Evolutionary conservation across 768 basidiomycete genomes (phyloP).

Genomic region (Vararia minispora): DNA sequence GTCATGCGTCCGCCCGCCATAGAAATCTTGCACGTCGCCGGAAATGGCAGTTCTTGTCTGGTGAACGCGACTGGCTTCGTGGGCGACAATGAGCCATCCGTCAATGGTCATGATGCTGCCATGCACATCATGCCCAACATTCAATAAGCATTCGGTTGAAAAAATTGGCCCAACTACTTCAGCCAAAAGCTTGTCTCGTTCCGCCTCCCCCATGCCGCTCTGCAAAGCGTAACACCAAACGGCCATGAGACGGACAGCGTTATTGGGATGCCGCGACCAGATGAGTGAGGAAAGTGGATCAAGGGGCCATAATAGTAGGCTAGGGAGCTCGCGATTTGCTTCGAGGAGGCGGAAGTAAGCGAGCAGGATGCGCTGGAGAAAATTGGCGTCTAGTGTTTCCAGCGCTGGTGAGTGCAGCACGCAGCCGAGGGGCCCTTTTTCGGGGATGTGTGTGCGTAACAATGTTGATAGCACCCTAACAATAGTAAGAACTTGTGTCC

Average conservation of each 20-base stretch:
- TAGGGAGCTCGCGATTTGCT: slow-evolving; percentile 60
- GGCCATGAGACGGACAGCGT: slow-evolving; percentile 55
- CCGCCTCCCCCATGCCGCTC: slow-evolving; percentile 67
- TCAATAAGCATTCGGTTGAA: slow-evolving; percentile 51
- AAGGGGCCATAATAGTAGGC: slow-evolving; percentile 47
- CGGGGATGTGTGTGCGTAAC: slow-evolving; percentile 30
- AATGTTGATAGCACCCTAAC: slow-evolving; percentile 52
- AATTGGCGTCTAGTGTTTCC: slow-evolving; percentile 25
- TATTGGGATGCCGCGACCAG: slow-evolving; percentile 44
- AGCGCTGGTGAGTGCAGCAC: slow-evolving; percentile 23
- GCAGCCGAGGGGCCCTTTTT: slow-evolving; percentile 42
- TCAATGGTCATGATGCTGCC: slow-evolving; percentile 41
- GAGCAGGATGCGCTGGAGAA: slow-evolving; percentile 62
- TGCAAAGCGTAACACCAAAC: slow-evolving; percentile 72
- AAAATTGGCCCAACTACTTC: slow-evolving; percentile 48
- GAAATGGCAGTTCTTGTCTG: slow-evolving; percentile 37
- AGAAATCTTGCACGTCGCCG: slow-evolving; percentile 33
- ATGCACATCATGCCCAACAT: slow-evolving; percentile 38
- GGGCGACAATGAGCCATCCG: slow-evolving; percentile 71
- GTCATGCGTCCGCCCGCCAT: slow-evolving; percentile 27
- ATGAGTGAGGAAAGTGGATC: slow-evolving; percentile 32
- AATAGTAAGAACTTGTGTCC: slow-evolving; percentile 7
- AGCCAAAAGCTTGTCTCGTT: slow-evolving; percentile 55
- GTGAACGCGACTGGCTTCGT: slow-evolving; percentile 54
- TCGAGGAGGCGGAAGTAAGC: slow-evolving; percentile 74